Evolutionary conservation across 2,329 filamentous ascomycete species (phyloP).

Genomic region (Cladophialophora immunda): DNA sequence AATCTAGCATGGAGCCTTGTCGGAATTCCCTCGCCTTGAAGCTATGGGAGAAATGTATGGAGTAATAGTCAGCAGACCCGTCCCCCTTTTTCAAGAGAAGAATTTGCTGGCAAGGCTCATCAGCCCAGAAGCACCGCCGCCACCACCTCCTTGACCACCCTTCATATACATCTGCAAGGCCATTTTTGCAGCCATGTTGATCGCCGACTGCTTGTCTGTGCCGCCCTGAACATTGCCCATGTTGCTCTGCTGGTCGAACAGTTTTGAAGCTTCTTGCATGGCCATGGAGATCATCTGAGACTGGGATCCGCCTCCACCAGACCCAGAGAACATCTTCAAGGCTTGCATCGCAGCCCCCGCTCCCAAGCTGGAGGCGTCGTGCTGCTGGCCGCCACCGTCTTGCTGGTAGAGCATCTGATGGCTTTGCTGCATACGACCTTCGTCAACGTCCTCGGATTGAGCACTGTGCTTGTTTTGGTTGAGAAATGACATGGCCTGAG

Average conservation of each 20-base stretch:
- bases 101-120: slow-evolving; percentile 70
- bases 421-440: slow-evolving; percentile 68
- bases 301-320: slow-evolving; percentile 64
- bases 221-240: slow-evolving; percentile 64
- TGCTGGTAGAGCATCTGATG: slow-evolving; percentile 78
- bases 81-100: slow-evolving; percentile 45
- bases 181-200: slow-evolving; percentile 83
- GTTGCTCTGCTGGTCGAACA: slow-evolving; percentile 69
- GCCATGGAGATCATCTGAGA: slow-evolving; percentile 84
- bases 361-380: slow-evolving; percentile 58
- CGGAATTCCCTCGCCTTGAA: not conserved
- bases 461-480: slow-evolving; percentile 61
- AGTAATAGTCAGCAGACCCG: not conserved
- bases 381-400: slow-evolving; percentile 56
- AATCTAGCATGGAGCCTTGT: not conserved
- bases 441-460: slow-evolving; percentile 60
- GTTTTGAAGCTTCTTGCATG: slow-evolving; percentile 85
- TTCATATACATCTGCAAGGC: slow-evolving; percentile 93
- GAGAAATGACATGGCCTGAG: slow-evolving; percentile 63
- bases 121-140: slow-evolving; percentile 60
- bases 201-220: slow-evolving; percentile 79
- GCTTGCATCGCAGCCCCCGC: slow-evolving; percentile 63
- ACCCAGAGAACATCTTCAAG: slow-evolving; percentile 70
- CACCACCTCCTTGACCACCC: slow-evolving; percentile 68
- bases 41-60: not conserved